Evolutionary conservation across 108 stramenopile genomes (phyloP), one percentile per base, ranked within the genome.

Genomic region (Aureococcus anophagefferens): DNA sequence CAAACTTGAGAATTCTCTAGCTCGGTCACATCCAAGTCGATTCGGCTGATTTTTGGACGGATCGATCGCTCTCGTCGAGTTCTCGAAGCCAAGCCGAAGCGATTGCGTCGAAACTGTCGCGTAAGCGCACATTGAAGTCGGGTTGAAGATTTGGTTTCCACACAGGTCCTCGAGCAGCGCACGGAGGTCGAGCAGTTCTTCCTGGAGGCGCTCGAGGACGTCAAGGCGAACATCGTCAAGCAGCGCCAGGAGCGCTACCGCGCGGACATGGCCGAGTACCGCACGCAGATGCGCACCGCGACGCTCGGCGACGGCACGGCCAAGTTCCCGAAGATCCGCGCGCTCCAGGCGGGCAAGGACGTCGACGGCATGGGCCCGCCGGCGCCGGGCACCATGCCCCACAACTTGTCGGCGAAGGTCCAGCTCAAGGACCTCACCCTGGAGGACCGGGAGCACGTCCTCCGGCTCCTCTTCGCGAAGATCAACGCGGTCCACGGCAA

Each of bases 111-210:
- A n/a, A n/a, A n/a, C n/a, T n/a, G n/a, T n/a, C n/a, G n/a, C n/a
- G n/a, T n/a, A n/a, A n/a, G n/a, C n/a, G n/a, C n/a, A n/a, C n/a
- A n/a, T n/a, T n/a, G n/a, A n/a, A n/a, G n/a, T n/a, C n/a, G n/a
- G n/a, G n/a, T n/a, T n/a, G n/a, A n/a, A n/a, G n/a, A n/a, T n/a
- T n/a, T n/a, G n/a, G n/a, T n/a, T n/a, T n/a, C n/a, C n/a, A n/a
- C n/a, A n/a, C n/a, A n/a, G n/a, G n/a, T n/a, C n/a, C 67, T 87
- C 28, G 70, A 74, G 33, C 87, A 87, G 67, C 62, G 87, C 29
- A 85, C 77, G 5, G 87, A 87, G 76, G 75, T 73, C 18, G 83
- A 84, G 77, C 83, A 84, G 71, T 84, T 79, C 70, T 76, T 84
- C 31, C 46, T 84, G 15, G 83, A 84, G 65, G 74, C 77, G 4